Percentiles rank a stretch among this genome's conserved stretches.
These are phyloP conservation scores for Globisporangium apiculatum DNA, from an alignment of 352 stramenopile genomes.

Conservation along the genomic window DNA sequence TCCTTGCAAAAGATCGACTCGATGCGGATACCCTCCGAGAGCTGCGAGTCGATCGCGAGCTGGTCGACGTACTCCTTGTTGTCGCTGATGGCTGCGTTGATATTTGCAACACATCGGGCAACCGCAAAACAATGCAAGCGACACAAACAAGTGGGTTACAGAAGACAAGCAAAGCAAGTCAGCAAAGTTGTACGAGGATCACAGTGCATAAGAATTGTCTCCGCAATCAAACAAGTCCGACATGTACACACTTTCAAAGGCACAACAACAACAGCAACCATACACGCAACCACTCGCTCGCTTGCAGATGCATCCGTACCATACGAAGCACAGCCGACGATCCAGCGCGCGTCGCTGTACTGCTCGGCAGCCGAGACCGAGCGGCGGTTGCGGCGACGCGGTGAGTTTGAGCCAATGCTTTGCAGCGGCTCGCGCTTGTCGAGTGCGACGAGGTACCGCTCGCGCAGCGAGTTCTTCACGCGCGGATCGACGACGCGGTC, in stretches of 20 bases:
- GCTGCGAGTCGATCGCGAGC: slow-evolving; percentile 67
- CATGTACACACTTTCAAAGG: too few species aligned
- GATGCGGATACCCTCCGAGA: slow-evolving; percentile 51
- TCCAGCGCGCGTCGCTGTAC: slow-evolving; percentile 46
- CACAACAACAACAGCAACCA: background rate
- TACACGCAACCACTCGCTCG: background rate
- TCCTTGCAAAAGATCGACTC: slow-evolving; percentile 54
- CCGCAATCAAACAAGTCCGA: too few species aligned
- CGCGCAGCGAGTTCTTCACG: slow-evolving; percentile 27
- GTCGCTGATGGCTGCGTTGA: slow-evolving; percentile 51
- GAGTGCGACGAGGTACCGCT: slow-evolving; percentile 42
- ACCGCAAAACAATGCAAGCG: background rate
- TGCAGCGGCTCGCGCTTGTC: slow-evolving; percentile 17
- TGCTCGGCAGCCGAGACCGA: slow-evolving; percentile 38
- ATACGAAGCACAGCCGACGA: slow-evolving; percentile 68
- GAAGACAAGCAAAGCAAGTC: background rate
- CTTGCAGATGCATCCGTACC: slow-evolving; percentile 18
- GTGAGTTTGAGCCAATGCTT: slow-evolving; percentile 14
- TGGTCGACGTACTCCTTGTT: slow-evolving; percentile 79
- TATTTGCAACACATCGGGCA: too few species aligned
- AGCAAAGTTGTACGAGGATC: background rate
- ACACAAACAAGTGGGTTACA: too few species aligned
- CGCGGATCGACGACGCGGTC: slow-evolving; percentile 37
- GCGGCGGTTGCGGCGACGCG: slow-evolving; percentile 22
- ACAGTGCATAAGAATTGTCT: too few species aligned